Evolutionary conservation across 306 rosid genomes (phyloP).

Genomic region (Cucurbita argyrosperma): DNA sequence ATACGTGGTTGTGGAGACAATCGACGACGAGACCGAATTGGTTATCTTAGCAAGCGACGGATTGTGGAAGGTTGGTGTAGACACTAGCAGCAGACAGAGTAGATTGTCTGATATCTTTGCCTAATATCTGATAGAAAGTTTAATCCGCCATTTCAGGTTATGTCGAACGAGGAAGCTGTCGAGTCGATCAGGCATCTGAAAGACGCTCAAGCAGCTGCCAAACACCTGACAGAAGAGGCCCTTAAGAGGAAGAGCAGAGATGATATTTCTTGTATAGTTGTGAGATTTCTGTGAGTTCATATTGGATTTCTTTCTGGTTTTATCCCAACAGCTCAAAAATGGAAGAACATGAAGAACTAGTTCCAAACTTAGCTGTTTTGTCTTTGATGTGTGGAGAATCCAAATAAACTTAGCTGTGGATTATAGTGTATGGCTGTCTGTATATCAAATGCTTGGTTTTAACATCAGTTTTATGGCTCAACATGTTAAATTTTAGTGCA

Average conservation of each 20-base stretch:
- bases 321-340: background rate
- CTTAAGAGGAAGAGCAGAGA: constrained; percentile 70
- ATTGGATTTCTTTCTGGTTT: background rate
- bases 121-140: background rate
- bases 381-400: background rate
- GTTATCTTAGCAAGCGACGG: constrained; percentile 91
- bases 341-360: background rate
- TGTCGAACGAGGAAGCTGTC: constrained; percentile 87
- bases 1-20: constrained; percentile 28
- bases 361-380: background rate
- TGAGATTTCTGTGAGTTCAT: constrained; percentile 40
- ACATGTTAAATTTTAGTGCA: background rate
- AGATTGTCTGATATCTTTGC: background rate
- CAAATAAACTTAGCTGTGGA: background rate
- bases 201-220: constrained; percentile 82
- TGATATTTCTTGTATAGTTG: constrained; percentile 76
- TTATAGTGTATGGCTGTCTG: background rate
- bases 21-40: constrained; percentile 52
- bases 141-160: constrained; percentile 35
- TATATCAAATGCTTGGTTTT: background rate
- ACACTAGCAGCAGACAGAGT: background rate
- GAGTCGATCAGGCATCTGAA: constrained; percentile 44
- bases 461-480: background rate
- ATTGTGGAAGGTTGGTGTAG: constrained; percentile 77
- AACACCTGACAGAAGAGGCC: constrained; percentile 69